Percentiles rank a stretch among this genome's conserved stretches.
Conservation (phyloP, 2,329 filamentous ascomycete genomes). For the Karstenula rhodostoma region DNA sequence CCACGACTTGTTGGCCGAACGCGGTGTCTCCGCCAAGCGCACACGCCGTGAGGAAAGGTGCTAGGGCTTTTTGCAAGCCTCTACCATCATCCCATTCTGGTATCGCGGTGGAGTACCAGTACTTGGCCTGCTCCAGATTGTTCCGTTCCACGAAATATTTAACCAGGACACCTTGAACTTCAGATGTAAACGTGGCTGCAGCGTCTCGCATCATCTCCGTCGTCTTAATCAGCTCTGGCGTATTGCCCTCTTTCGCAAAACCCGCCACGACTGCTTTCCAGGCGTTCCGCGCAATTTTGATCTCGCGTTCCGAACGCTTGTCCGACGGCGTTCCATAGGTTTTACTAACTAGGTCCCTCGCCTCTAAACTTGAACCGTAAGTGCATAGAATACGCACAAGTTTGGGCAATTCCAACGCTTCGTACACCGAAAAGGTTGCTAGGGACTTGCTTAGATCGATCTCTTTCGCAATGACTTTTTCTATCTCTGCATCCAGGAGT, state of each 20-base stretch:
- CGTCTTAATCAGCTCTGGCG: constrained; percentile 66
- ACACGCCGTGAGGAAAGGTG: constrained; percentile 67
- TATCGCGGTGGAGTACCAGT: constrained; percentile 71
- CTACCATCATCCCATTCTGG: constrained; percentile 29
- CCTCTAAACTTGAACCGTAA: constrained; percentile 37
- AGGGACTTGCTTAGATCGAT: neutral
- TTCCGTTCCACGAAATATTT: constrained; percentile 68
- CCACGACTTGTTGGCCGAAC: constrained; percentile 54
- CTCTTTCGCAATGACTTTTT: constrained; percentile 15
- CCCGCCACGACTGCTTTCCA: constrained; percentile 63
- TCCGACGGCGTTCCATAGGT: constrained; percentile 20
- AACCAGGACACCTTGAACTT: constrained; percentile 62
- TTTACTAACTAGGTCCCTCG: constrained; percentile 31
- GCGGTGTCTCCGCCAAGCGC: constrained; percentile 37
- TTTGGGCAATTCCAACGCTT: constrained; percentile 15
- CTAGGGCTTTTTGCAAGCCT: constrained; percentile 52
- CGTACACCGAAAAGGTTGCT: neutral
- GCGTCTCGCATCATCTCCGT: constrained; percentile 60
- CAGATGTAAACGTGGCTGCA: constrained; percentile 46
- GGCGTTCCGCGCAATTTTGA: constrained; percentile 11
- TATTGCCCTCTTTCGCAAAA: constrained; percentile 67
- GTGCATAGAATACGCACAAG: constrained; percentile 29
- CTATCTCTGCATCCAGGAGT: constrained; percentile 41
- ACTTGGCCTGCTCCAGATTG: constrained; percentile 67
- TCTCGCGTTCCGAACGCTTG: constrained; percentile 7